A percentile compares a stretch with the other conserved stretches of the same genome.
Conservation (phyloP, 345 rosid genomes). For the Moricandia moricandioides region DNA sequence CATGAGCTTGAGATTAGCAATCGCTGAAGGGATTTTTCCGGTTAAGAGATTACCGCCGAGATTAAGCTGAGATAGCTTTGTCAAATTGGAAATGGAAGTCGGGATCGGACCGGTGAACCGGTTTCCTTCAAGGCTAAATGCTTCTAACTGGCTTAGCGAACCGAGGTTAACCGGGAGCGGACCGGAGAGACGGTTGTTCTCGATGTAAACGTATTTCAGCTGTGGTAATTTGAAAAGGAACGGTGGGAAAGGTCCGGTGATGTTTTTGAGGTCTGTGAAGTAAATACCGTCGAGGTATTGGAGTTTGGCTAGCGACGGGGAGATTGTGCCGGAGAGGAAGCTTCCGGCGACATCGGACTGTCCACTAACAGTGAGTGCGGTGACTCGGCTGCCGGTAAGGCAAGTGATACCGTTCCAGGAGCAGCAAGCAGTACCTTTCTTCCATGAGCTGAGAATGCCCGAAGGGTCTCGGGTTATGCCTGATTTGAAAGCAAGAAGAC, state of each 20-base stretch:
- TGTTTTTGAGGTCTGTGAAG: conserved; percentile 44
- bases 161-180: conserved; percentile 50
- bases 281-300: conserved; percentile 51
- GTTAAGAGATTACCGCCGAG: conserved; percentile 54
- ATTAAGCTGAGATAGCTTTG: conserved; percentile 46
- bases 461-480: conserved; percentile 69
- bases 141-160: conserved; percentile 40
- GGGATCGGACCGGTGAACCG: conserved; percentile 64
- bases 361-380: conserved; percentile 36
- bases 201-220: conserved; percentile 53
- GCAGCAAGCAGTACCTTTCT: conserved; percentile 71
- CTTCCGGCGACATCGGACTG: conserved; percentile 38
- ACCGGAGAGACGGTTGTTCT: conserved; percentile 67
- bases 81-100: conserved; percentile 47
- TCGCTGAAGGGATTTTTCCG: conserved; percentile 52
- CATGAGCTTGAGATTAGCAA: conserved; percentile 45
- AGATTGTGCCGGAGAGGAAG: conserved; percentile 61
- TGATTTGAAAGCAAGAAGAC: conserved; percentile 70
- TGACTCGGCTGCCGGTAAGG: conserved; percentile 44
- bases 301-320: conserved; percentile 51
- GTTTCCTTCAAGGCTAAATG: conserved; percentile 53
- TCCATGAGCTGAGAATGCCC: conserved; percentile 50
- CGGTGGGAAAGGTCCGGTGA: conserved; percentile 68
- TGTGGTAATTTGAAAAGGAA: conserved; percentile 50
- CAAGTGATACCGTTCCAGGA: conserved; percentile 57